Evolutionary conservation across 768 basidiomycete genomes (phyloP), one percentile per base, ranked within the genome.

Genomic region (Udeniomyces megalosporus): DNA sequence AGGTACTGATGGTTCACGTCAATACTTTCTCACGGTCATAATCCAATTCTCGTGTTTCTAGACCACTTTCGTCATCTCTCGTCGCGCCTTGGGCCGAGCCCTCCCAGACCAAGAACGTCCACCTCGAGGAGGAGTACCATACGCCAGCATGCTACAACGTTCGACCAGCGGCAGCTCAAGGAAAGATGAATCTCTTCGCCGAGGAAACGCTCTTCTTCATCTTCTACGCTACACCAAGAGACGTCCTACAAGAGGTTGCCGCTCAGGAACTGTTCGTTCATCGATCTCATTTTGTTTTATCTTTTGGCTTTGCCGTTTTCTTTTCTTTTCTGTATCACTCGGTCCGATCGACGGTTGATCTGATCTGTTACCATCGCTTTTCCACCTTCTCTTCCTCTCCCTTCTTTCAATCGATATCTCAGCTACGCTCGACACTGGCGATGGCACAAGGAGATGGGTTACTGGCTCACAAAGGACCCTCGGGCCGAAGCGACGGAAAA

Each of bases 131-230:
- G 14, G 86, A 91, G 71, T 95, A 84, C 72, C 84, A 87, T 69
- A 80, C 92, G 52, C 92, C 92, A 45, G 77, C 81, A 31, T 95
- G 91, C 75, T 97, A 97, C 66, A 90, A 84, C 73, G 91, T 95
- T 52, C 84, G 87, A 68, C 84, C 92, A 35, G 83, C 89, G 50
- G 85, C 84, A 20, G 79, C 80, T 1, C 81, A 84, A 54, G 69
- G 67, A 4, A 75, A 75, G 66, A 68, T 75, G 51, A 64, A 66
- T 35, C 68, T 69, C 57, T 93, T 97, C 75, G 86, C 85, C 73
- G 92, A 96, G 73, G 92, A 97, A 75, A 95, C 92, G 17, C 76
- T 97, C 29, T 95, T 97, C 75, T 93, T 88, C 79, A 91, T 93
- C 82, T 97, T 97, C 79, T 97, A 96, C 76, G 83, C 88, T 61